Evolutionary conservation across 305 asterid species (phyloP), one percentile per base, ranked within the genome.

Genomic region (Plantago coronopus): DNA sequence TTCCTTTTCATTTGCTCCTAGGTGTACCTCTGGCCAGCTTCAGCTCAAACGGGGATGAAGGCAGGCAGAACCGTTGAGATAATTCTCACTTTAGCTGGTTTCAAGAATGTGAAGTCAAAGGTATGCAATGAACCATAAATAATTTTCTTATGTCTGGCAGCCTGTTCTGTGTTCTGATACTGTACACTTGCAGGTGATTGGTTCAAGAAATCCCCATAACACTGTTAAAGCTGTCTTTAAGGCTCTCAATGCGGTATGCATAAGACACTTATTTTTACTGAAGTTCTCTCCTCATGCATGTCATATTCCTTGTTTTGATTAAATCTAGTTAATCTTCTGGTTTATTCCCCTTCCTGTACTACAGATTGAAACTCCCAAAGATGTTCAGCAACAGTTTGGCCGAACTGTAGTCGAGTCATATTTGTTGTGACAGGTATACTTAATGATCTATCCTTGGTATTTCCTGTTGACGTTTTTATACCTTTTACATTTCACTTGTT

Each of bases 21-120:
- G 97, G 82, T 91, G 61, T 88, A 86, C 80, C 93, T 86, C 67
- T 88, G 98, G 95, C 98, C 98, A 62, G 98, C 96, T 64, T 50
- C 83, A 51, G 84, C 95, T 40, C 79, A 63, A 61, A 72, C 95
- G 3, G 98, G 98, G 75, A 81, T 88, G 88, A 88, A 84, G 77
- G 96, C 96, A 45, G 95, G 95, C 76, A 82, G 74, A 81, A 88
- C 96, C 16, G 96, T 78, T 42, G 83, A 88, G 74, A 67, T 83
- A 55, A 76, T 91, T 66, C 87, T 91, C 59, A 53, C 66, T 72
- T 81, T 91, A 69, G 96, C 98, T 22, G 96, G 98, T 76, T 88
- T 75, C 82, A 88, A 80, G 94, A 88, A 88, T 77, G 89, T 91
- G 67, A 91, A 88, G 67, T 88, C 96, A 53, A 91, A 88, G 98